Evolutionary conservation across 1,284 basidiomycete genomes (phyloP), one percentile per base, ranked within the genome.

Genomic region (Leccinum insolens): DNA sequence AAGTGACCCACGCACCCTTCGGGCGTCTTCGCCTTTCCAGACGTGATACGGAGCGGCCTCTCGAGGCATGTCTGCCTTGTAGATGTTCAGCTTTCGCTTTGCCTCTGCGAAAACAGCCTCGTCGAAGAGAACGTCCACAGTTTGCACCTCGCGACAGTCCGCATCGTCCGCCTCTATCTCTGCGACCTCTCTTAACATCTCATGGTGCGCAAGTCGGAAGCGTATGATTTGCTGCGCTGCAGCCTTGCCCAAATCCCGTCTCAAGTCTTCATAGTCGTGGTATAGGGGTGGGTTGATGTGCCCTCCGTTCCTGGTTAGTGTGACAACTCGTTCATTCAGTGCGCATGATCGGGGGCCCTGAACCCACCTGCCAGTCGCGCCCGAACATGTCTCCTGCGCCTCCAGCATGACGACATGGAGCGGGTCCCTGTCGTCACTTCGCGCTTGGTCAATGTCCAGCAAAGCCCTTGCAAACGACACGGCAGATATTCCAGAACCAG

Each of bases 221-320:
- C 82, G 82, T 14, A 91, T 82, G 59, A 91, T 86, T 66, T 83
- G 78, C 72, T 83, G 80, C 0, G 91, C 89, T 28, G 77, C 75
- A 8, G 80, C 75, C 15, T 75, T 70, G 3, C 90, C 90, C 68
- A 84, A 75, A 39, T 74, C 70, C 65, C 80, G 75, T 73, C 85
- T 87, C 41, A 91, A 76, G n/a, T 79, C 72, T 2, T 73, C 70
- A 71, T 91, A 90, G 68, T 90, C 88, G 46, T 86, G 84, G 70
- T 87, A 91, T 2, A 89, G 75, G 4, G 84, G 80, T 2, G 90
- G 88, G 25, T 86, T 88, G 62, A 90, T 85, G 72, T 92, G 91
- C 0, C 90, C 90, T 2, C 91, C 90, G 69, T 92, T 92, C 69
- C 90, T 90, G 65, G 57, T 37, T 15, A 62, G 12, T 25, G 25